phyloP scores from a whole-genome alignment of 73 alveolate species.

The Symbiodinium pilosum region DNA sequence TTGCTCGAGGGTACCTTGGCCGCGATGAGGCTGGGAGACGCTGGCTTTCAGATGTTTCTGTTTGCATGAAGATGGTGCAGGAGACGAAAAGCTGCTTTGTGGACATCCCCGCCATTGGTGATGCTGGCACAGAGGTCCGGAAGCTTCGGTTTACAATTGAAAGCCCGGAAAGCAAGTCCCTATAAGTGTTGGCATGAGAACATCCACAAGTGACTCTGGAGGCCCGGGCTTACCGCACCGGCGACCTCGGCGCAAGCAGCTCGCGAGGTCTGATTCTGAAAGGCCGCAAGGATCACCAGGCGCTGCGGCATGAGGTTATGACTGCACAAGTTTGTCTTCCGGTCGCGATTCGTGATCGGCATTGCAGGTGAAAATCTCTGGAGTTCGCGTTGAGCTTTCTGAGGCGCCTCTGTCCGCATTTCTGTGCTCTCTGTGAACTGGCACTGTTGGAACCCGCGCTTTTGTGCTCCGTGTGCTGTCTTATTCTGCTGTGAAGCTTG shows the following conservation, averaged over 20 bases:
- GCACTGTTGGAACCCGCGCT: too few species aligned
- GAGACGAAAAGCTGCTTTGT: not conserved
- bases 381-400: constrained; percentile 40
- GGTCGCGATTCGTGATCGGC: too few species aligned
- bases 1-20: constrained; percentile 40
- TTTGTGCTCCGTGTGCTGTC: too few species aligned
- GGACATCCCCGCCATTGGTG: not conserved
- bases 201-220: not conserved
- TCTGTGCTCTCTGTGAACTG: too few species aligned
- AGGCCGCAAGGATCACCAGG: constrained; percentile 73
- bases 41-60: too few species aligned
- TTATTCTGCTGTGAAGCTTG: too few species aligned
- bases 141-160: not conserved
- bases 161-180: not conserved
- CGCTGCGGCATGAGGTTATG: too few species aligned
- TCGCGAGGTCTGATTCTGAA: constrained; percentile 15
- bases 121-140: not conserved
- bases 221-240: constrained; percentile 27
- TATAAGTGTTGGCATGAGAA: not conserved
- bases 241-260: constrained; percentile 6
- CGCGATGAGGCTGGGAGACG: constrained; percentile 49
- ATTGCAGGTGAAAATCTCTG: constrained; percentile 58
- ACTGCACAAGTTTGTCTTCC: too few species aligned
- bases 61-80: too few species aligned
- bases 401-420: constrained; percentile 39